phyloP scores from a whole-genome alignment of 345 rosid genomes.

The Citrus sp. region DNA sequence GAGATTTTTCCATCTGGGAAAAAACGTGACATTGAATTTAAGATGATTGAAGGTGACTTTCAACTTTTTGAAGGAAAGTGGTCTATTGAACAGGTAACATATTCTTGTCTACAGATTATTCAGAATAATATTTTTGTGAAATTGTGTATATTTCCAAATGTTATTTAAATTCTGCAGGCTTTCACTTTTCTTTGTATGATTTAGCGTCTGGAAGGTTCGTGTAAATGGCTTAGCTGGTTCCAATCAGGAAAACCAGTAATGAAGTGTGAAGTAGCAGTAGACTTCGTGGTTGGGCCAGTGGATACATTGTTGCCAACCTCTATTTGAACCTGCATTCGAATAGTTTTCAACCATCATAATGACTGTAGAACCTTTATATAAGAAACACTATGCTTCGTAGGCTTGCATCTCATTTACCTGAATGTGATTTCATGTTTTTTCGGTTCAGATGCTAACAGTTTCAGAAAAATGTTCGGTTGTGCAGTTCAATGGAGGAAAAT shows the following conservation, averaged over 20 bases:
- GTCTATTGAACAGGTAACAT: slow-evolving; percentile 83
- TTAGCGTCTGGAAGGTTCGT: not conserved
- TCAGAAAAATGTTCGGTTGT: slow-evolving; percentile 7
- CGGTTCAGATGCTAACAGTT: not conserved
- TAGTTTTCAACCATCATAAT: not conserved
- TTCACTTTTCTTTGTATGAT: not conserved
- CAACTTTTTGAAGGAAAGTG: slow-evolving; percentile 85
- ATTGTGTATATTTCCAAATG: not conserved
- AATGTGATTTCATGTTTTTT: not conserved
- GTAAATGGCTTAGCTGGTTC: not conserved
- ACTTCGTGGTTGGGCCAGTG: not conserved
- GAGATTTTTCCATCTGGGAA: slow-evolving; percentile 48
- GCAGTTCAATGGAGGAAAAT: slow-evolving; percentile 43
- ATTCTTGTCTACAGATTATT: not conserved
- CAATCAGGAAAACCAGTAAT: not conserved
- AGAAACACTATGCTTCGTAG: not conserved
- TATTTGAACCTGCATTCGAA: not conserved
- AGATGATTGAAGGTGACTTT: slow-evolving; percentile 93
- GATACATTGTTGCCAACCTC: not conserved
- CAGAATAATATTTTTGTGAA: not conserved
- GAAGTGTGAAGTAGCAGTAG: not conserved
- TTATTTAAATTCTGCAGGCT: not conserved
- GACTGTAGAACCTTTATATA: not conserved
- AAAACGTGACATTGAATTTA: slow-evolving; percentile 83
- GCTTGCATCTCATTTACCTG: not conserved